Evolutionary conservation across 495 filamentous ascomycete genomes (phyloP).

Genomic region (Xylaria intraflava): DNA sequence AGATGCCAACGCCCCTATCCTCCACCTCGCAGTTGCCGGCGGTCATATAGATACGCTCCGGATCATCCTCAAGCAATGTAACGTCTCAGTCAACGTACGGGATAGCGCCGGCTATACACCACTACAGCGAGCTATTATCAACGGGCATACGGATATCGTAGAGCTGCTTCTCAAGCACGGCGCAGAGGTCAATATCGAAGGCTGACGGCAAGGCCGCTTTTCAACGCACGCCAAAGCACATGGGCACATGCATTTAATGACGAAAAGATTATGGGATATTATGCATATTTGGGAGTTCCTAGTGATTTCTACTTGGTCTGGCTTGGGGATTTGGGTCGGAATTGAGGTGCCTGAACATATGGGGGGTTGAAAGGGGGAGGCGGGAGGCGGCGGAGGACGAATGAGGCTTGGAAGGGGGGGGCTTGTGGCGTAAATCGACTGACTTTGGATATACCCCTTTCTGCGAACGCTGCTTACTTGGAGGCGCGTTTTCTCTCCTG

Average conservation of each 20-base stretch:
- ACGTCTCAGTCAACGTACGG: constrained; percentile 17
- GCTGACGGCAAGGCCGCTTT: neutral
- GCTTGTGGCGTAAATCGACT: constrained; percentile 7
- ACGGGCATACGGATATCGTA: constrained; percentile 14
- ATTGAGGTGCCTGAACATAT: neutral
- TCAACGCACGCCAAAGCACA: neutral
- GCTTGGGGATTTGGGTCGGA: constrained; percentile 3
- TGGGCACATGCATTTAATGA: constrained; percentile 9
- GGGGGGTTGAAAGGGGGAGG: neutral
- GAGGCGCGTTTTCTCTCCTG: constrained; percentile 3
- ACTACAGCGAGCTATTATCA: constrained; percentile 19
- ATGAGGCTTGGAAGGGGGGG: neutral
- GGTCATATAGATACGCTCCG: constrained; percentile 15
- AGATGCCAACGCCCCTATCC: constrained; percentile 12
- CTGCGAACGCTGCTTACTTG: constrained; percentile 4
- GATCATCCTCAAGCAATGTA: constrained; percentile 13
- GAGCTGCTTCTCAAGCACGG: constrained; percentile 13
- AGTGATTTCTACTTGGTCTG: constrained; percentile 2
- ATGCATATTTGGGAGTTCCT: constrained; percentile 13
- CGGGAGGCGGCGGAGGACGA: neutral
- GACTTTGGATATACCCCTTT: constrained; percentile 17
- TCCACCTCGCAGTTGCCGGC: constrained; percentile 13
- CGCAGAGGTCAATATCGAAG: constrained; percentile 9
- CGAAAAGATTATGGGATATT: neutral
- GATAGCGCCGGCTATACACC: constrained; percentile 21